Percentiles rank a stretch among this genome's conserved stretches.
Conservation (phyloP, 73 alveolate species). For the Effrenium voratum region DNA sequence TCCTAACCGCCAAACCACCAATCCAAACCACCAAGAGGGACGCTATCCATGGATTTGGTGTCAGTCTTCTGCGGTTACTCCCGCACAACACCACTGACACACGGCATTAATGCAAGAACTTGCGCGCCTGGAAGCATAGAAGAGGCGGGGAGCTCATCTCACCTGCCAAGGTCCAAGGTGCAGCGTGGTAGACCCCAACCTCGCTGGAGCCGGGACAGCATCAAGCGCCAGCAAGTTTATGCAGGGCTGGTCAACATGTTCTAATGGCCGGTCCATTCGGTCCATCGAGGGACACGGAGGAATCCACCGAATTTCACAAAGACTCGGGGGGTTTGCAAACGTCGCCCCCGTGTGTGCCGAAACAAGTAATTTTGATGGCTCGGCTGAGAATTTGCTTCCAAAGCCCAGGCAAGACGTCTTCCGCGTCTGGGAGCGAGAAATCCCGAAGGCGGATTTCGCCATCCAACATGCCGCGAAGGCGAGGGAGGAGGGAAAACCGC, state of each 20-base stretch:
- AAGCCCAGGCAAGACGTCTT: slow-evolving; percentile 63
- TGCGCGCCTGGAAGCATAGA: neutral
- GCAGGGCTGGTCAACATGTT: neutral
- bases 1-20: neutral
- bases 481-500: too few relatives aligned
- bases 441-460: slow-evolving; percentile 89
- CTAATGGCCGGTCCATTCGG: neutral
- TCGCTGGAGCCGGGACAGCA: slow-evolving; percentile 10
- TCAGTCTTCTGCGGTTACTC: neutral
- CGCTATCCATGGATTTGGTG: neutral
- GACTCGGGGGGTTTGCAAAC: neutral
- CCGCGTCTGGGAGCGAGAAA: slow-evolving; percentile 90
- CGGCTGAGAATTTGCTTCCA: neutral
- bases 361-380: neutral
- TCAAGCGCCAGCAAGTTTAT: neutral
- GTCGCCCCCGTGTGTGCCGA: neutral
- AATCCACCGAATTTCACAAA: too few relatives aligned
- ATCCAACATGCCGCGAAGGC: slow-evolving; percentile 86
- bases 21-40: neutral
- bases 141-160: neutral
- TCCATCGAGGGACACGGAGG: neutral
- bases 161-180: slow-evolving; percentile 67
- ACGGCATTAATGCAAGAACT: neutral
- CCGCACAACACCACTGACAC: neutral
- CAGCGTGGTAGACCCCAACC: slow-evolving; percentile 72